Percentiles rank a stretch among this genome's conserved stretches.
Conservation (phyloP, 306 rosid species). For the Dalbergia cultrata region DNA sequence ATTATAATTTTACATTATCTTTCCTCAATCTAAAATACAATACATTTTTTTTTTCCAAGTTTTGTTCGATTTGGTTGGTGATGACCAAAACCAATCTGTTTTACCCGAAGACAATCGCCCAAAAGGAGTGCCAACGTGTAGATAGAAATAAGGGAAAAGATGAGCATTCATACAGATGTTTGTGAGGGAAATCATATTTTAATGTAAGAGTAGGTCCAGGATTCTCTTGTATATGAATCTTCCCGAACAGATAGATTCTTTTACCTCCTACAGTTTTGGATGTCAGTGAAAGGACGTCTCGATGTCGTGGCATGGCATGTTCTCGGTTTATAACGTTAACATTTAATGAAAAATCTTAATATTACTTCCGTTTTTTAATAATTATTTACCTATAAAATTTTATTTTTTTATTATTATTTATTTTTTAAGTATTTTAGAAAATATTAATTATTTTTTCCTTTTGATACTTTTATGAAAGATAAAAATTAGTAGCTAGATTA, state of each 20-base stretch:
- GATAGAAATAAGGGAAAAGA: background rate
- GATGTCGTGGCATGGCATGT: background rate
- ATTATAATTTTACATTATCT: no score
- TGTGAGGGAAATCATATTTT: background rate
- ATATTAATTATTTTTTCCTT: no score
- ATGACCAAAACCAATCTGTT: background rate
- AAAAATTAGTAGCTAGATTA: no score
- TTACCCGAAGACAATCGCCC: background rate
- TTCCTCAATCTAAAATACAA: no score
- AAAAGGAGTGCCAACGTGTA: background rate
- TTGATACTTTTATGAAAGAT: no score
- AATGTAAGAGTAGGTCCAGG: background rate
- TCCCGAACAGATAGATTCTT: conserved; percentile 13
- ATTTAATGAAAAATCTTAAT: background rate
- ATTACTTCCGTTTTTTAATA: no score
- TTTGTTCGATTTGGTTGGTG: no score
- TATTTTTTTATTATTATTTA: no score
- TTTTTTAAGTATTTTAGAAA: no score
- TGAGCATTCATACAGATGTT: background rate
- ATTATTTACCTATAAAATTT: no score
- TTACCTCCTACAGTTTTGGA: conserved; percentile 41
- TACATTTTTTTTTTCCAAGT: no score
- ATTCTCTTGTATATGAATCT: conserved; percentile 33
- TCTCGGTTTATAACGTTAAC: conserved; percentile 3
- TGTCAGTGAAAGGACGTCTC: conserved; percentile 30